phyloP scores from a whole-genome alignment of 805 yeast genomes.

The Kockiozyma suomiensis region DNA sequence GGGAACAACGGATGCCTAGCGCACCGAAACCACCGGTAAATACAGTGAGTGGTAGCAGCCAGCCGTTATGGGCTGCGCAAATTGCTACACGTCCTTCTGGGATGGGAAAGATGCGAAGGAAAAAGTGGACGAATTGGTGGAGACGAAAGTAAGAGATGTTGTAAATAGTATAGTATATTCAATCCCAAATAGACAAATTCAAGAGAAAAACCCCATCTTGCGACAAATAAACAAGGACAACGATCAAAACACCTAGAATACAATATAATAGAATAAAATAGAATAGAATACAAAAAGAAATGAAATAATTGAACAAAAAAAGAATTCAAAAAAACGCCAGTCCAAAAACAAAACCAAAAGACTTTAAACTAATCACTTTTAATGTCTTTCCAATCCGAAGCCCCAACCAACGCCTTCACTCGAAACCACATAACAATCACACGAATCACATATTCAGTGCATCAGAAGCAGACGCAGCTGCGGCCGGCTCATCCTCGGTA shows the following conservation, averaged over 20 bases:
- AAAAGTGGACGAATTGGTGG: not conserved
- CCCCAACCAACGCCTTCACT: not conserved
- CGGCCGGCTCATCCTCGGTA: not conserved
- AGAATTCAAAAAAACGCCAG: not conserved
- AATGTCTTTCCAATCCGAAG: no score
- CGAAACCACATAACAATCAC: not conserved
- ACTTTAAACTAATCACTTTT: no score
- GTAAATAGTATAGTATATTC: not conserved
- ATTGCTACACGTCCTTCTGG: not conserved
- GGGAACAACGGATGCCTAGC: slow-evolving; percentile 35
- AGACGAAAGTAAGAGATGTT: not conserved
- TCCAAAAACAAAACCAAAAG: not conserved
- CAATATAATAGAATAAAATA: not conserved
- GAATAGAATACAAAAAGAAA: not conserved
- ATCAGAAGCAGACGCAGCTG: not conserved
- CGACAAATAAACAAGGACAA: not conserved
- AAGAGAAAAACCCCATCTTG: not conserved
- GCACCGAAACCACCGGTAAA: not conserved
- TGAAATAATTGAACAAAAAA: not conserved
- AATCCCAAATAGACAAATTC: not conserved
- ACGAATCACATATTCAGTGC: not conserved
- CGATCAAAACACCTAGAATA: not conserved
- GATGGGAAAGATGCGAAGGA: not conserved
- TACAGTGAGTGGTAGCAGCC: not conserved
- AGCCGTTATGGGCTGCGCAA: not conserved